Evolutionary conservation across 2,329 filamentous ascomycete genomes (phyloP), one percentile per base, ranked within the genome.

Genomic region (Monilinia fructigena): DNA sequence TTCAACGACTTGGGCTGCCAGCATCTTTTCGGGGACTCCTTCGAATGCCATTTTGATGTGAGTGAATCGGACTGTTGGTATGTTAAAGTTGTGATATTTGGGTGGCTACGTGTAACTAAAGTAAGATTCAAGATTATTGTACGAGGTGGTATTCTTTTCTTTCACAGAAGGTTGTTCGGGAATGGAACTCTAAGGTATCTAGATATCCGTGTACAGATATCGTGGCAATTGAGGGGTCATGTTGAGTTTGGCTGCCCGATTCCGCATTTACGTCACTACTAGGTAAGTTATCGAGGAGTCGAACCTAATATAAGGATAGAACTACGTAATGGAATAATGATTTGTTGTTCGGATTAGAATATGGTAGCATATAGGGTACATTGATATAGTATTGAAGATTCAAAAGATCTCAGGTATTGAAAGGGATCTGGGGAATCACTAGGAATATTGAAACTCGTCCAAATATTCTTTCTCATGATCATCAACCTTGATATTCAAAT

Each of bases 1-100:
- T 73, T 81, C 78, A n/a, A 80, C 75, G 20, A 83, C 75, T 71
- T 82, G 81, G 55, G 79, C 77, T 40, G 81, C 81, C 42, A 79
- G 76, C 81, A 83, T 83, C 53, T 74, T 77, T 28, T 78, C 74
- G 12, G 81, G 80, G 45, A 82, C 75, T 38, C 72, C 66, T 42
- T 47, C 20, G 12, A 67, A 48, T 66, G 69, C 70, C 42, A 65
- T 71, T 54, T 66, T 53, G 54, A 16, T 26, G 23, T 35, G 40
- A 8, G 23, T 31, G 26, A 14, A 35, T 35, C 6, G 31, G 31
- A 8, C 31, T 35, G n/a, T 47, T 26, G 28, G 40, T 47, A 8
- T 58, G 10, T 45, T 28, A 16, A 5, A 4, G 18, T 1, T 4
- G 3, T 5, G 10, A 14, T 47, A 4, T n/a, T 14, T 45, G 16